A percentile compares a stretch with the other conserved stretches of the same genome.
phyloP scores from a whole-genome alignment of 2,329 filamentous ascomycete genomes.

The Aspergillus vadensis region DNA sequence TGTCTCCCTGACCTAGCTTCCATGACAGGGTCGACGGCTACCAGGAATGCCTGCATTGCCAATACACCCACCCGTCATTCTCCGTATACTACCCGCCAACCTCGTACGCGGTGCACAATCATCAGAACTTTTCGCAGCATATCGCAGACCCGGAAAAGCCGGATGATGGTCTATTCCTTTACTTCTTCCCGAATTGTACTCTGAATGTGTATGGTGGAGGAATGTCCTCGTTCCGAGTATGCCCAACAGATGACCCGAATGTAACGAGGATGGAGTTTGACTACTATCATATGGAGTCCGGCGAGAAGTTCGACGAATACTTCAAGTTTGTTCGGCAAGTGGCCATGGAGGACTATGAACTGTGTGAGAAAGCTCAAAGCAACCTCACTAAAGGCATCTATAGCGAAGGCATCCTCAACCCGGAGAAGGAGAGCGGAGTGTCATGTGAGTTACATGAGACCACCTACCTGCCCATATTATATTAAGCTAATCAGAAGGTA shows the following conservation, averaged over 20 bases:
- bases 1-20: background rate
- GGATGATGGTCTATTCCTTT: conserved; percentile 58
- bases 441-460: conserved; percentile 40
- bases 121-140: conserved; percentile 59
- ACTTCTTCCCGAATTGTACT: conserved; percentile 60
- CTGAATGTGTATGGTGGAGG: conserved; percentile 61
- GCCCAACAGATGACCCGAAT: conserved; percentile 53
- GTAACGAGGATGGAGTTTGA: conserved; percentile 61
- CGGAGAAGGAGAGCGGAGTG: conserved; percentile 58
- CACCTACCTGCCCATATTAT: conserved; percentile 5
- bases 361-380: conserved; percentile 59
- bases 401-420: conserved; percentile 58
- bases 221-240: conserved; percentile 59
- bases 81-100: conserved; percentile 57
- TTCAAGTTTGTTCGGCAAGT: conserved; percentile 60
- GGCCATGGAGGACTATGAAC: conserved; percentile 58
- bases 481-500: conserved; percentile 21
- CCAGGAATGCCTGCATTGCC: conserved; percentile 61
- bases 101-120: conserved; percentile 58
- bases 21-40: conserved; percentile 55
- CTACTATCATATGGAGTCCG: conserved; percentile 56
- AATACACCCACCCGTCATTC: conserved; percentile 61
- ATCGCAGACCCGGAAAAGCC: conserved; percentile 56
- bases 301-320: conserved; percentile 59
- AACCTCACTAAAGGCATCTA: conserved; percentile 59